Percentiles rank a stretch among this genome's conserved stretches.
phyloP scores from a whole-genome alignment of 176 grass and related monocot species.

The Triticum urartu region DNA sequence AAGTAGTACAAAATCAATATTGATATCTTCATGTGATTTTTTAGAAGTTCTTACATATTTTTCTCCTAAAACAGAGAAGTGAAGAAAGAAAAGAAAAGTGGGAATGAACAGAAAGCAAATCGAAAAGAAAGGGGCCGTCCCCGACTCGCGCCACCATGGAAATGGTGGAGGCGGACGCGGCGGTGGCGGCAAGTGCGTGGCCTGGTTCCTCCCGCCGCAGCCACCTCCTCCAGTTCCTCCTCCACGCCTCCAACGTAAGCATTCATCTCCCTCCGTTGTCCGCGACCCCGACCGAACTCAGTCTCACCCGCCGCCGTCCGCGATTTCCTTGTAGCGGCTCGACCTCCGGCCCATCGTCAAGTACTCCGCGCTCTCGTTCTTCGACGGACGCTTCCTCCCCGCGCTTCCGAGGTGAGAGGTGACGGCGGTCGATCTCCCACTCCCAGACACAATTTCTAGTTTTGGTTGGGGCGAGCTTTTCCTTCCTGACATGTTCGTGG shows the following conservation, averaged over 20 bases:
- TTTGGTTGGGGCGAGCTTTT: not conserved
- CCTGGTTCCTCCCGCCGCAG: conserved; percentile 26
- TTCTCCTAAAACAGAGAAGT: too few relatives aligned
- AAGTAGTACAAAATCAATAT: too few relatives aligned
- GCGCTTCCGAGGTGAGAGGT: conserved; percentile 68
- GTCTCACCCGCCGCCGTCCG: not conserved
- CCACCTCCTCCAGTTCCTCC: conserved; percentile 47
- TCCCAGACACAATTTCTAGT: not conserved
- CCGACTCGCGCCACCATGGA: conserved; percentile 12
- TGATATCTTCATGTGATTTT: too few relatives aligned
- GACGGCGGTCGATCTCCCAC: not conserved
- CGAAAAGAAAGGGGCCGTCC: not conserved
- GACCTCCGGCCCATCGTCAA: conserved; percentile 73
- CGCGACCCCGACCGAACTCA: not conserved
- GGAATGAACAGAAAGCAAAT: too few relatives aligned
- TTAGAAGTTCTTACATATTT: too few relatives aligned
- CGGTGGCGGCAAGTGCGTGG: conserved; percentile 10
- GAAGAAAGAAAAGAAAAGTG: too few relatives aligned
- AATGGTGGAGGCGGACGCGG: not conserved
- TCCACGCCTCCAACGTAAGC: conserved; percentile 37
- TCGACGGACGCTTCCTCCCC: conserved; percentile 63
- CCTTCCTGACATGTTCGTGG: not conserved
- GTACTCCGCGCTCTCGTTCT: conserved; percentile 73
- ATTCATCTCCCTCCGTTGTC: not conserved
- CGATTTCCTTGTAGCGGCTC: conserved; percentile 54